Evolutionary conservation across 176 grass and related monocot genomes (phyloP).

Genomic region (Cenchrus americanus): DNA sequence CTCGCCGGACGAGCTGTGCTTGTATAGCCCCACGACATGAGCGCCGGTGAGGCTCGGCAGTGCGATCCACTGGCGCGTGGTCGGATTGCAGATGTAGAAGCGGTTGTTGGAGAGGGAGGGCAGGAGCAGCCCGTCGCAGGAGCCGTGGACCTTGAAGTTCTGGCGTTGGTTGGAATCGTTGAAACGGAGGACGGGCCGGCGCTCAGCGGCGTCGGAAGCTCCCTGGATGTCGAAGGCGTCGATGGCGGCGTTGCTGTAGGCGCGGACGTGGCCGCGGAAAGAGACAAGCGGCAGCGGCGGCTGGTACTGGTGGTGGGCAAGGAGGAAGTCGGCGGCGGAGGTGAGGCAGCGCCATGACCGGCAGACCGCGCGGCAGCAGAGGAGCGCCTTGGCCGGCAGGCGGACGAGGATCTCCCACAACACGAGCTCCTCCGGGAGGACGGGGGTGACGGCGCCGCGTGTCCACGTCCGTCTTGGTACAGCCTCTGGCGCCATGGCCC

Average conservation of each 20-base stretch:
- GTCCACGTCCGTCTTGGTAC: too few relatives aligned
- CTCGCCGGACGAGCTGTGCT: slow-evolving; percentile 15
- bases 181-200: neutral
- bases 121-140: slow-evolving; percentile 30
- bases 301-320: neutral
- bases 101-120: neutral
- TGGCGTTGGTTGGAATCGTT: neutral
- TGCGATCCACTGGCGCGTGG: slow-evolving; percentile 16
- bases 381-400: slow-evolving; percentile 1
- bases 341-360: slow-evolving; percentile 5
- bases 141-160: neutral
- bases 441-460: too few relatives aligned
- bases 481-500: too few relatives aligned
- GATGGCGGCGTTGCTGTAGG: neutral
- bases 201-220: neutral
- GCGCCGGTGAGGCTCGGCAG: neutral
- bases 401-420: slow-evolving; percentile 6
- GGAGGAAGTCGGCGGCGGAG: neutral
- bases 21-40: neutral
- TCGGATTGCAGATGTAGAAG: slow-evolving; percentile 33
- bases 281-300: slow-evolving; percentile 27
- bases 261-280: neutral
- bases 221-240: slow-evolving; percentile 2
- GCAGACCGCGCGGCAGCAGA: slow-evolving; percentile 19
- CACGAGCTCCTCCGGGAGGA: slow-evolving; percentile 1